A percentile compares a stretch with the other conserved stretches of the same genome.
Evolutionary conservation across 768 basidiomycete genomes (phyloP).

Genomic region (Phaffia tasmanica): DNA sequence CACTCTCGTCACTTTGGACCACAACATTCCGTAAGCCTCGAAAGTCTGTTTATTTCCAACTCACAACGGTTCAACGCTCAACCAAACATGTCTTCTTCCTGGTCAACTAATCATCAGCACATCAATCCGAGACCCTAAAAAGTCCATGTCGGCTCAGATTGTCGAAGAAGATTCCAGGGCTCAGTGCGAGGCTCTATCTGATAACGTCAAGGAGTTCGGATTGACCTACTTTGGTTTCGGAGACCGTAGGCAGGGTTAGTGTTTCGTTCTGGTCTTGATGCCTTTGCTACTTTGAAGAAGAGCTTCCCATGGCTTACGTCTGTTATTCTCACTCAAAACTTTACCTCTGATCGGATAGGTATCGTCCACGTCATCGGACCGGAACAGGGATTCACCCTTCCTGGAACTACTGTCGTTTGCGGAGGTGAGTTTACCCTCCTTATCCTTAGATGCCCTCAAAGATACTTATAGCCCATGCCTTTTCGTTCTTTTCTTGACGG

Average conservation of each 20-base stretch:
- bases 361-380: conserved; percentile 86
- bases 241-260: conserved; percentile 69
- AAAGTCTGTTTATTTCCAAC: not conserved
- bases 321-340: not conserved
- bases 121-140: conserved; percentile 25
- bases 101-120: conserved; percentile 8
- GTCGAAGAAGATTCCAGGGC: conserved; percentile 54
- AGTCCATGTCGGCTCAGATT: conserved; percentile 22
- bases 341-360: conserved; percentile 41
- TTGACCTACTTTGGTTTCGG: conserved; percentile 85
- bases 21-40: conserved; percentile 65
- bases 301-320: not conserved
- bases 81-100: not conserved
- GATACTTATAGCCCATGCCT: not conserved
- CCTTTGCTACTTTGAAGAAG: not conserved
- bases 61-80: not conserved
- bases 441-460: not conserved
- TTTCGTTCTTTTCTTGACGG: not conserved
- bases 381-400: conserved; percentile 77
- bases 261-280: not conserved
- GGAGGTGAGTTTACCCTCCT: conserved; percentile 39
- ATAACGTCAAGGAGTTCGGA: conserved; percentile 83
- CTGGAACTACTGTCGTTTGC: conserved; percentile 53
- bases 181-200: conserved; percentile 71
- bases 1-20: conserved; percentile 78